Conservation (phyloP, 2,329 filamentous ascomycete genomes). For the Penicillium sp. region DNA sequence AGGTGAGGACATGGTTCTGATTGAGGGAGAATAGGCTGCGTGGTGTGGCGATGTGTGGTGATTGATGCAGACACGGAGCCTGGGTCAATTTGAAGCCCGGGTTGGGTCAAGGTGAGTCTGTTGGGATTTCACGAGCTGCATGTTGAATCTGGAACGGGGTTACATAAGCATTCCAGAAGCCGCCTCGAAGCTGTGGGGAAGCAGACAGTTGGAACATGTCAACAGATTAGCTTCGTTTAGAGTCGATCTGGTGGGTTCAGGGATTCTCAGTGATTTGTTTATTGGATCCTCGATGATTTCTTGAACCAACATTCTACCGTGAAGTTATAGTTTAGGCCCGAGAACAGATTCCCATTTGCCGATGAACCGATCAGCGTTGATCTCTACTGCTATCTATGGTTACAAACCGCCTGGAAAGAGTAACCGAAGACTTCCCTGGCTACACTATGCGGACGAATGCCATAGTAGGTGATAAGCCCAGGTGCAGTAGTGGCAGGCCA, state of each 20-base stretch:
- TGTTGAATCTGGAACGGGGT: conserved; percentile 12
- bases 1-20: conserved; percentile 19
- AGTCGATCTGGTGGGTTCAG: neutral
- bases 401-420: neutral
- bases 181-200: conserved; percentile 5
- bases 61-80: neutral
- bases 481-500: neutral
- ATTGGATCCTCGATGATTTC: neutral
- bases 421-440: conserved; percentile 15
- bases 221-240: neutral
- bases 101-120: neutral
- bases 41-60: neutral
- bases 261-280: neutral
- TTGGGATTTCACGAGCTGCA: neutral
- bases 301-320: neutral
- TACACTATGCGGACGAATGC: neutral
- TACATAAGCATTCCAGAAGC: conserved; percentile 21
- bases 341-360: neutral
- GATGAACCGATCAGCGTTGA: neutral
- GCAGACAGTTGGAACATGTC: neutral
- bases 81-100: neutral
- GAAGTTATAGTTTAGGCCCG: neutral
- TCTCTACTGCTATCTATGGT: neutral
- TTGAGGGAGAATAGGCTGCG: conserved; percentile 8
- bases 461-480: neutral